Conservation (phyloP, 768 basidiomycete species). For the Collybia sordida region DNA sequence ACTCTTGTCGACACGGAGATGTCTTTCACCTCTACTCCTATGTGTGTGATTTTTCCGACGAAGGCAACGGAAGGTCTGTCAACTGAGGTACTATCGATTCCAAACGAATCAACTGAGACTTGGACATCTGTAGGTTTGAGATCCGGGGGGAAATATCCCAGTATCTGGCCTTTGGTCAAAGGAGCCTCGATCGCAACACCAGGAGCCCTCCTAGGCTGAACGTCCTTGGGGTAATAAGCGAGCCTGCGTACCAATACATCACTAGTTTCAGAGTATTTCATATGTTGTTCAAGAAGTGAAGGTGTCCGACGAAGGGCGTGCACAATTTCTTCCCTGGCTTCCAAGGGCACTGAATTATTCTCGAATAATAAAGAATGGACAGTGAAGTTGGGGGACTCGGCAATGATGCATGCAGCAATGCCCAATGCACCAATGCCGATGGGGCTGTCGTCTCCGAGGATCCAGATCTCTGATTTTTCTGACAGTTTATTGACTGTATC, state of each 20-base stretch:
- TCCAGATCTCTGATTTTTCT: not conserved
- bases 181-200: not conserved
- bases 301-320: conserved; percentile 1
- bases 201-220: not conserved
- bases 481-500: not conserved
- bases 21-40: not conserved
- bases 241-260: conserved; percentile 8
- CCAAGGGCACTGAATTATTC: not conserved
- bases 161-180: not conserved
- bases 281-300: conserved; percentile 9
- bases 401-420: not conserved
- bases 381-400: not conserved
- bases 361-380: conserved; percentile 1
- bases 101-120: not conserved
- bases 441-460: not conserved
- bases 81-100: not conserved
- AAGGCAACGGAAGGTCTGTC: not conserved
- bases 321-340: not conserved
- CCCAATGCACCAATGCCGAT: not conserved
- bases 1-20: not conserved
- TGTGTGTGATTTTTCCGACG: not conserved
- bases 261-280: conserved; percentile 4
- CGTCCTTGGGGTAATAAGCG: not conserved
- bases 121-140: not conserved
- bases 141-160: not conserved